Evolutionary conservation across 768 basidiomycete genomes (phyloP), one percentile per base, ranked within the genome.

Genomic region (Trametes cinnabarina): DNA sequence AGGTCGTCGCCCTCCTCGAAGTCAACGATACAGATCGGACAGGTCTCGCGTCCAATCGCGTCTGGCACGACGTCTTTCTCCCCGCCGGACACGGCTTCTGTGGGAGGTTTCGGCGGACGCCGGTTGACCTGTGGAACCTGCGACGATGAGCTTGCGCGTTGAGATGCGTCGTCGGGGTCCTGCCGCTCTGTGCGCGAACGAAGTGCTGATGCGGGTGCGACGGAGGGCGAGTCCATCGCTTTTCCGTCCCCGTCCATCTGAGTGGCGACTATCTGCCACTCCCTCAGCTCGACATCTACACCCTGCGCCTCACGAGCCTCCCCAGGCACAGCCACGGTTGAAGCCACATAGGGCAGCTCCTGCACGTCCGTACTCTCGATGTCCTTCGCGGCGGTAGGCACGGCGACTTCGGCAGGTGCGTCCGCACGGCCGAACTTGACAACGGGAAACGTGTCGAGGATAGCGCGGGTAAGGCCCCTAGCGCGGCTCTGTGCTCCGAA

Each of bases 1-100:
- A 97, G 73, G 69, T 96, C 92, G 66, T 98, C 95, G 1, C 94
- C 95, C 60, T 91, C 88, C 70, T 94, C 90, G 66, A 98, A 98
- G 65, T 96, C 94, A 43, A 92, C 79, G 58, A 98, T 88, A 71
- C 95, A 98, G 60, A 98, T 98, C 4, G 95, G 94, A 74, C 95
- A 98, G 12, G 88, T 92, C 71, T 94, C 90, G 37, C 83, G 81
- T 4, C 89, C 89, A 34, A 92, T 90, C 14, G 82, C 79, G 37
- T 79, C 83, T 1, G 86, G 87, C 49, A 83, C 77, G 15, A 82
- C 71, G 35, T 80, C 78, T 53, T 76, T 73, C 23, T 65, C 64
- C 51, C 46, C 20, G 2, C 37, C 28, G 12, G 50, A 14, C 14
- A 40, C 20, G 23, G 47, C 60, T 17, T 58, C 55, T 41, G 62